phyloP scores from a whole-genome alignment of 306 rosid species.

The Pterocarpus macrocarpus region DNA sequence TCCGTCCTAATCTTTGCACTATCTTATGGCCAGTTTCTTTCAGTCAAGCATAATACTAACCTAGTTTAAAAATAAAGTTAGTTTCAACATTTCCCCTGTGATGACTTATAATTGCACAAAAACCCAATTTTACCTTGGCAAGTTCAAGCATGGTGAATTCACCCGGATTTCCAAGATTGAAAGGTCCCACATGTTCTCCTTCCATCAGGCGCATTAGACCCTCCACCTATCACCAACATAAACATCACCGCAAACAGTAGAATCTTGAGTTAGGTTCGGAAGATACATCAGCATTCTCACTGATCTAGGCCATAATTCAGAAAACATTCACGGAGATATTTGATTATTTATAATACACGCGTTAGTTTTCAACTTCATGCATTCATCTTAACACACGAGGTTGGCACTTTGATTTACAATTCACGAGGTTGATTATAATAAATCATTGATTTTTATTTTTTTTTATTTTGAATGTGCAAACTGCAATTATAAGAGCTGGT shows the following conservation, averaged over 20 bases:
- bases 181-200: constrained; percentile 99
- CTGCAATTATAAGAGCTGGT: constrained; percentile 30
- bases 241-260: constrained; percentile 31
- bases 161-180: constrained; percentile 98
- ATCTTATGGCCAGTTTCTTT: no score
- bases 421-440: neutral
- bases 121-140: constrained; percentile 73
- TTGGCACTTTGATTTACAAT: constrained; percentile 29
- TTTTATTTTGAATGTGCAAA: neutral
- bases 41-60: no score
- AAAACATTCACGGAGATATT: neutral
- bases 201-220: constrained; percentile 98
- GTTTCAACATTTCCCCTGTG: neutral
- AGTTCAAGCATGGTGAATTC: constrained; percentile 99
- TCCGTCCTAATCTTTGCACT: no score
- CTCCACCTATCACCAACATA: constrained; percentile 71
- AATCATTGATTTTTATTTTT: neutral
- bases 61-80: no score
- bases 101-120: constrained; percentile 20
- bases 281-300: constrained; percentile 14
- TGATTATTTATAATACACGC: constrained; percentile 34
- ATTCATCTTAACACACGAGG: constrained; percentile 25
- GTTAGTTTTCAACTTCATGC: constrained; percentile 29
- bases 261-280: constrained; percentile 34
- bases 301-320: constrained; percentile 10